Conservation (phyloP, 31 red algal species). For the Pterothamnion heteromorphum region DNA sequence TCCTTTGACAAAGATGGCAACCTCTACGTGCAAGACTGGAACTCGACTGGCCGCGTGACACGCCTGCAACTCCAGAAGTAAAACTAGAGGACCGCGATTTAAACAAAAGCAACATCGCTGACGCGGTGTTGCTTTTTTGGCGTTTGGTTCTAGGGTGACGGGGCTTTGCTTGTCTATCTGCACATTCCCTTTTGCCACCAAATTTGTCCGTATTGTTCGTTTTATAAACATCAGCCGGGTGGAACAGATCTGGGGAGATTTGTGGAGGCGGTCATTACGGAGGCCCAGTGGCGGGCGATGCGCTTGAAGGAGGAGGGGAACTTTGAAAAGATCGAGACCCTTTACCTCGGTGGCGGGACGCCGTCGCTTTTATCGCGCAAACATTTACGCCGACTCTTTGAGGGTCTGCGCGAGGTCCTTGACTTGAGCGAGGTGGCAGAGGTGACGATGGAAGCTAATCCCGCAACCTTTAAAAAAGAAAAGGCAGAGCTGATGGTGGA, state of each 20-base stretch:
- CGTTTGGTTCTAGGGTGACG: too few species aligned
- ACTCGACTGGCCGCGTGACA: not conserved
- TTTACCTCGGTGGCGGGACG: constrained; percentile 96
- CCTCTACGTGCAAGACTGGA: constrained; percentile 7
- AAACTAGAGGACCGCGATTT: too few species aligned
- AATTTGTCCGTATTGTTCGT: constrained; percentile 88
- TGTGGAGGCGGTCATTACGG: constrained; percentile 53
- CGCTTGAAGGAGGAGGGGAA: not conserved
- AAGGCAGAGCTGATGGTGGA: constrained; percentile 49
- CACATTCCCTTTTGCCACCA: constrained; percentile 95
- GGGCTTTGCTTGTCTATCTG: constrained; percentile 68
- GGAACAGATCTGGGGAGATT: not conserved
- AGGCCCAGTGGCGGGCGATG: constrained; percentile 51
- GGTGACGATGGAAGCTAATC: constrained; percentile 91
- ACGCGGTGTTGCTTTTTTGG: too few species aligned
- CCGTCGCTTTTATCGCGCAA: constrained; percentile 70
- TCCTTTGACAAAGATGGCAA: not conserved
- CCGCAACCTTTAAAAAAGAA: constrained; percentile 69
- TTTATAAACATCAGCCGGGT: not conserved
- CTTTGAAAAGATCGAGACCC: constrained; percentile 52
- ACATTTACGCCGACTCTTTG: constrained; percentile 52
- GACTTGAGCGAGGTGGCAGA: constrained; percentile 51
- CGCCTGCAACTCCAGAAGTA: not conserved
- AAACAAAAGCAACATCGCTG: too few species aligned
- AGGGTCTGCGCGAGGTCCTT: constrained; percentile 42